Percentiles rank a stretch among this genome's conserved stretches.
Evolutionary conservation across 2,329 filamentous ascomycete species (phyloP).

Genomic region (Fusarium protoensiforme): DNA sequence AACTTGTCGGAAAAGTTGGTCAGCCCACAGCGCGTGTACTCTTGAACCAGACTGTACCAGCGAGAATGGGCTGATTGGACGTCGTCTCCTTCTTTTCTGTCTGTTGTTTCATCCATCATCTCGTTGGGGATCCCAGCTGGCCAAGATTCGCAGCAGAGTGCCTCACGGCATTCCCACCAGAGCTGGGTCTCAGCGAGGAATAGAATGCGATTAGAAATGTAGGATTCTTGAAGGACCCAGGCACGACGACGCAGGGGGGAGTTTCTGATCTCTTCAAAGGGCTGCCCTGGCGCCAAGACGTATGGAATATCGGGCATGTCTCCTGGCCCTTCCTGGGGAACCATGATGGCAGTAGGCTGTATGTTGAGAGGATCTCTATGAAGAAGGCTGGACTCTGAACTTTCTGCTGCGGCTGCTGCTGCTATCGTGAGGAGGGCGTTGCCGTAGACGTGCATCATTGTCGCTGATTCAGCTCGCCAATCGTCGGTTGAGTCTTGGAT

Average conservation of each 20-base stretch:
- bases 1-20: constrained; percentile 3
- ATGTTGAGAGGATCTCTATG: background rate
- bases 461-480: background rate
- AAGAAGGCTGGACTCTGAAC: background rate
- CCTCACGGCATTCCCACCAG: constrained; percentile 4
- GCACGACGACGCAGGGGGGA: background rate
- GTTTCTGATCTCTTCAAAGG: background rate
- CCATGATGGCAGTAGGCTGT: background rate
- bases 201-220: background rate
- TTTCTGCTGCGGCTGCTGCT: background rate
- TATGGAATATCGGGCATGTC: background rate
- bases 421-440: background rate
- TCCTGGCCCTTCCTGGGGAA: background rate
- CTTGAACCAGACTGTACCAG: background rate
- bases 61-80: background rate
- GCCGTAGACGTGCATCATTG: constrained; percentile 1
- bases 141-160: background rate
- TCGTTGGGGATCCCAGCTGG: background rate
- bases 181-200: background rate
- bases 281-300: background rate
- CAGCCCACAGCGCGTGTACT: background rate
- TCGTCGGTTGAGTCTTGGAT: background rate
- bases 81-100: background rate
- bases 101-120: background rate
- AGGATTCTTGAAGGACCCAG: constrained; percentile 7